phyloP scores from a whole-genome alignment of 805 yeast species.

The Clavispora vitiphila region DNA sequence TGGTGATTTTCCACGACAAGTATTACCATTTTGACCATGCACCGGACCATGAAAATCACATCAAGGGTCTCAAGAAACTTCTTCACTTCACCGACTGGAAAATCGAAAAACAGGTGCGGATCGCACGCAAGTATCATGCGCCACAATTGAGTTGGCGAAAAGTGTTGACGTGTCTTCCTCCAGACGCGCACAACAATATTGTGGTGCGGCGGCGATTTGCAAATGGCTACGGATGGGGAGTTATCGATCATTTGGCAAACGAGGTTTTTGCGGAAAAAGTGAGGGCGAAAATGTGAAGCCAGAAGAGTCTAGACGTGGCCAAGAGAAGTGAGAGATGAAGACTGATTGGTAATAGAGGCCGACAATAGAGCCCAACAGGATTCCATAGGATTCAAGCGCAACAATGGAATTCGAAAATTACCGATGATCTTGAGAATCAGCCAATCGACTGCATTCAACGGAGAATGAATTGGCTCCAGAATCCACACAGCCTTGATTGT shows the following conservation, averaged over 20 bases:
- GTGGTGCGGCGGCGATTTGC: conserved; percentile 39
- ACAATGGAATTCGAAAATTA: too few species aligned
- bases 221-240: conserved; percentile 46
- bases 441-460: too few species aligned
- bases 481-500: too few species aligned
- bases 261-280: conserved; percentile 17
- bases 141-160: conserved; percentile 39
- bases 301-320: too few species aligned
- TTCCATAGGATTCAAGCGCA: too few species aligned
- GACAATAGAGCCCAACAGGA: too few species aligned
- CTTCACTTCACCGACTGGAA: conserved; percentile 31
- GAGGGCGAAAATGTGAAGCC: conserved; percentile 8
- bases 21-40: conserved; percentile 30
- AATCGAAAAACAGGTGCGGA: conserved; percentile 33
- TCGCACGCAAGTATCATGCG: conserved; percentile 38
- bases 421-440: too few species aligned
- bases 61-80: conserved; percentile 12
- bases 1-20: conserved; percentile 40
- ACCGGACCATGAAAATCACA: conserved; percentile 20
- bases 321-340: too few species aligned
- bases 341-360: too few species aligned
- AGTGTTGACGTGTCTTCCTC: conserved; percentile 38
- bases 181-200: conserved; percentile 44
- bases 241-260: conserved; percentile 35
- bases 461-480: too few species aligned